Evolutionary conservation across 2,329 filamentous ascomycete genomes (phyloP).

Genomic region (Herpomyces periplanetae): DNA sequence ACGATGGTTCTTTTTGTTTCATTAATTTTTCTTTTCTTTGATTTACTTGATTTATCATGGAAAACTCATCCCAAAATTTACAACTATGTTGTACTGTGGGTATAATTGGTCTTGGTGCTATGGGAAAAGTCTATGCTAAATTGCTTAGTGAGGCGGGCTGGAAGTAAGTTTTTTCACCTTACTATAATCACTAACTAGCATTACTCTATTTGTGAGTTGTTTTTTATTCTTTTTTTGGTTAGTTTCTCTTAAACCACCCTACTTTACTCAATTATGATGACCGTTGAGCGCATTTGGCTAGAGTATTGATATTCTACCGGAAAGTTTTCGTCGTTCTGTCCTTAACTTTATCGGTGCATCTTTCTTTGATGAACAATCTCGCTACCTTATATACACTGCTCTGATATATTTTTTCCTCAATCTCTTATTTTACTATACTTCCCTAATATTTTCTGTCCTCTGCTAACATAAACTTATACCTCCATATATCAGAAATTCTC

Average conservation of each 20-base stretch:
- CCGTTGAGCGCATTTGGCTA: conserved; percentile 99
- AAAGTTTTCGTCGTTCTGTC: too few relatives aligned
- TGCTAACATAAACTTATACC: too few relatives aligned
- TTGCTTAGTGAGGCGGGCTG: conserved; percentile 63
- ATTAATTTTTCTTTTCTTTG: too few relatives aligned
- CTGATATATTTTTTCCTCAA: too few relatives aligned
- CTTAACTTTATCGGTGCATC: too few relatives aligned
- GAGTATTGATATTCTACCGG: conserved; percentile 45
- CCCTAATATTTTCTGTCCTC: too few relatives aligned
- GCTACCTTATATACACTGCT: too few relatives aligned
- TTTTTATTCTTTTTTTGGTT: conserved; percentile 2
- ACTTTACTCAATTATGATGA: conserved; percentile 32
- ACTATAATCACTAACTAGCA: conserved; percentile 2
- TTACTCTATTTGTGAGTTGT: conserved; percentile 5
- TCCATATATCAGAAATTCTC: too few relatives aligned
- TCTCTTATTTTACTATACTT: too few relatives aligned
- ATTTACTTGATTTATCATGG: conserved; percentile 1
- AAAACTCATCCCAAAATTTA: conserved; percentile 12
- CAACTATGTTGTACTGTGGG: conserved; percentile 41
- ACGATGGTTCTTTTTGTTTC: too few relatives aligned
- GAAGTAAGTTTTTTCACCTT: conserved; percentile 24
- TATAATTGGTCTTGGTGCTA: conserved; percentile 94
- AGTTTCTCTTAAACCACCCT: conserved; percentile 4
- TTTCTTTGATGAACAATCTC: too few relatives aligned
- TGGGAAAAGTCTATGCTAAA: conserved; percentile 93